phyloP scores from a whole-genome alignment of 345 rosid genomes.

The Noccaea caerulescens region DNA sequence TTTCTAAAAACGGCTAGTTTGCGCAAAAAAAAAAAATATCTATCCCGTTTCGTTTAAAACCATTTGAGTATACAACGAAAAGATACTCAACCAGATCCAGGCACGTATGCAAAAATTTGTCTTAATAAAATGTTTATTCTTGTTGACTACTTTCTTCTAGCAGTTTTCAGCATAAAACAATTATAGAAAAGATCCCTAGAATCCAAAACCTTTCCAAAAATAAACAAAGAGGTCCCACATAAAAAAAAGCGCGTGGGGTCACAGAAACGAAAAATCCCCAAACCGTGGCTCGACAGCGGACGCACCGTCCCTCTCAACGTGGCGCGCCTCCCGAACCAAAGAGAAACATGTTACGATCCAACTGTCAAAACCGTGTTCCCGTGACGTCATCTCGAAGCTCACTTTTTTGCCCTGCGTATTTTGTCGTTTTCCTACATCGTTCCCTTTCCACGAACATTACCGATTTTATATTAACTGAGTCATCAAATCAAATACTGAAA shows the following conservation, averaged over 20 bases:
- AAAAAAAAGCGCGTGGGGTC: slow-evolving; percentile 32
- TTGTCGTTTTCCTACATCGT: slow-evolving; percentile 29
- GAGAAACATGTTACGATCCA: slow-evolving; percentile 13
- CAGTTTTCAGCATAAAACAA: background rate
- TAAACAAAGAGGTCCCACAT: background rate
- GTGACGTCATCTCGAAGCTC: slow-evolving; percentile 16
- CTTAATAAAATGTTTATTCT: background rate
- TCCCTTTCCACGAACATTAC: slow-evolving; percentile 36
- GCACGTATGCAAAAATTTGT: background rate
- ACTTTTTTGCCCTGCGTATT: background rate
- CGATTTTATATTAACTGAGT: background rate
- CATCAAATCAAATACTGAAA: slow-evolving; percentile 28
- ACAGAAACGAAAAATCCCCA: background rate
- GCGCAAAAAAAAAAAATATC: background rate
- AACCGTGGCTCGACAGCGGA: slow-evolving; percentile 42
- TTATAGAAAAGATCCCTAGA: background rate
- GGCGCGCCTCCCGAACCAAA: slow-evolving; percentile 37
- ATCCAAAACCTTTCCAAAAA: background rate
- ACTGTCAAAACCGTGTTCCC: slow-evolving; percentile 38
- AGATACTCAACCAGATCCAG: background rate
- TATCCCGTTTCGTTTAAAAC: background rate
- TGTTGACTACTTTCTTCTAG: background rate
- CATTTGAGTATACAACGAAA: background rate
- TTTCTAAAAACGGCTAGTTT: background rate
- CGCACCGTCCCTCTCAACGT: slow-evolving; percentile 30